A percentile compares a stretch with the other conserved stretches of the same genome.
phyloP scores from a whole-genome alignment of 768 basidiomycete species.

The Leccinum broughii region DNA sequence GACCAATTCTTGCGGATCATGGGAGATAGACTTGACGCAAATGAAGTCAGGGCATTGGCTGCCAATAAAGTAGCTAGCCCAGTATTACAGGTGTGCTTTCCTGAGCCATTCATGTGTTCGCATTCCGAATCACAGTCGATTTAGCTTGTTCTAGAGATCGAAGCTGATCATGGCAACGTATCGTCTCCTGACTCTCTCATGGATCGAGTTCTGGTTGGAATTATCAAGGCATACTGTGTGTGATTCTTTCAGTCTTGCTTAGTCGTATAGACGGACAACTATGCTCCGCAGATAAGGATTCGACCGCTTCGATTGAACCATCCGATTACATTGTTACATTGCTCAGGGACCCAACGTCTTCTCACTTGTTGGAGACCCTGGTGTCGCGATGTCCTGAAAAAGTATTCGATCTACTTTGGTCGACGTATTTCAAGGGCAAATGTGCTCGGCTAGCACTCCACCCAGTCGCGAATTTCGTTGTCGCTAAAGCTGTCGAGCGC shows the following conservation, averaged over 20 bases:
- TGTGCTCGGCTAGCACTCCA: slow-evolving; percentile 74
- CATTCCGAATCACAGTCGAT: slow-evolving; percentile 9
- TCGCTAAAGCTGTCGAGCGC: slow-evolving; percentile 75
- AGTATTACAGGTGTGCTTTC: slow-evolving; percentile 57
- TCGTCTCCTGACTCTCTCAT: slow-evolving; percentile 54
- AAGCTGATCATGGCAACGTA: slow-evolving; percentile 63
- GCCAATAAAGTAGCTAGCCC: slow-evolving; percentile 78
- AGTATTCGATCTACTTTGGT: too few relatives aligned
- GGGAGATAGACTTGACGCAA: slow-evolving; percentile 54
- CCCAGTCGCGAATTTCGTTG: slow-evolving; percentile 93
- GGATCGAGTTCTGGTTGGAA: too few relatives aligned
- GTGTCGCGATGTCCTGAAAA: too few relatives aligned
- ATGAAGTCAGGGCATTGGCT: slow-evolving; percentile 77
- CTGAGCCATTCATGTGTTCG: slow-evolving; percentile 8
- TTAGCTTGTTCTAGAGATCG: slow-evolving; percentile 82
- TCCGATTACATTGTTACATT: too few relatives aligned
- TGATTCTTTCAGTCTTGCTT: too few relatives aligned
- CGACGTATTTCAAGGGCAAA: slow-evolving; percentile 73
- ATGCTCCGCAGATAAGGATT: too few relatives aligned
- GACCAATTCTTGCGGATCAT: slow-evolving; percentile 50
- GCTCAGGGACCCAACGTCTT: too few relatives aligned
- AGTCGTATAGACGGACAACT: too few relatives aligned
- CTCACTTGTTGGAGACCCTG: too few relatives aligned
- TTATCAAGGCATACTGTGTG: too few relatives aligned
- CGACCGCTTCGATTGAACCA: too few relatives aligned